phyloP scores from a whole-genome alignment of 441 rosid genomes.

The Bocquillonia castaneifolia region DNA sequence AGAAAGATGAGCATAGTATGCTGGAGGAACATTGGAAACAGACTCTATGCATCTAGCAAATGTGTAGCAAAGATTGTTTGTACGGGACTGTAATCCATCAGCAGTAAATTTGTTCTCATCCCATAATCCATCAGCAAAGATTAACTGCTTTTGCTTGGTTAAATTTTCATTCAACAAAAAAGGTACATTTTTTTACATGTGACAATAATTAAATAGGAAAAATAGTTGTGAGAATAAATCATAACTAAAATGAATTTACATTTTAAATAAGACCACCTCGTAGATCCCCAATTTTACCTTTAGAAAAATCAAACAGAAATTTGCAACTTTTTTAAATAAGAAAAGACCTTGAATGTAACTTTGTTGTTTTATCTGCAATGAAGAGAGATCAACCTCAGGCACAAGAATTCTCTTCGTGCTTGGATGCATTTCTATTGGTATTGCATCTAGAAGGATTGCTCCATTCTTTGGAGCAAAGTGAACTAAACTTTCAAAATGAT shows the following conservation, averaged over 20 bases:
- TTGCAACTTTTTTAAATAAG: no score
- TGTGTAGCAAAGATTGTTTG: slow-evolving; percentile 91
- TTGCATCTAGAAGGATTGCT: slow-evolving; percentile 53
- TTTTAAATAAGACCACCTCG: slow-evolving; percentile 42
- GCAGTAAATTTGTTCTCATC: slow-evolving; percentile 90
- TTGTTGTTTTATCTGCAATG: no score
- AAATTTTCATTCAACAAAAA: no score
- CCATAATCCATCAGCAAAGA: slow-evolving; percentile 94
- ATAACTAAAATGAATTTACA: no score
- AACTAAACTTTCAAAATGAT: slow-evolving; percentile 25
- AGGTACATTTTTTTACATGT: no score
- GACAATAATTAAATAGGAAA: no score
- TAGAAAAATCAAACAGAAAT: no score
- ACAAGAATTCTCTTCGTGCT: slow-evolving; percentile 42
- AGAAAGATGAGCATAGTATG: slow-evolving; percentile 92
- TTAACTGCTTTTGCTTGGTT: no score
- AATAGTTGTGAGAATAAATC: no score
- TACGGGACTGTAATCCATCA: slow-evolving; percentile 79
- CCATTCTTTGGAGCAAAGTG: slow-evolving; percentile 41
- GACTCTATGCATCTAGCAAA: slow-evolving; percentile 94
- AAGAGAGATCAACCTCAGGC: slow-evolving; percentile 33
- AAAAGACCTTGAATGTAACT: no score
- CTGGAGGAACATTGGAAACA: slow-evolving; percentile 93
- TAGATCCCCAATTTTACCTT: slow-evolving; percentile 37
- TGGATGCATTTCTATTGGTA: slow-evolving; percentile 56